Evolutionary conservation across 225 moss, liverwort and hornwort genomes (phyloP).

Genomic region (Pseudoscleropodium purum): DNA sequence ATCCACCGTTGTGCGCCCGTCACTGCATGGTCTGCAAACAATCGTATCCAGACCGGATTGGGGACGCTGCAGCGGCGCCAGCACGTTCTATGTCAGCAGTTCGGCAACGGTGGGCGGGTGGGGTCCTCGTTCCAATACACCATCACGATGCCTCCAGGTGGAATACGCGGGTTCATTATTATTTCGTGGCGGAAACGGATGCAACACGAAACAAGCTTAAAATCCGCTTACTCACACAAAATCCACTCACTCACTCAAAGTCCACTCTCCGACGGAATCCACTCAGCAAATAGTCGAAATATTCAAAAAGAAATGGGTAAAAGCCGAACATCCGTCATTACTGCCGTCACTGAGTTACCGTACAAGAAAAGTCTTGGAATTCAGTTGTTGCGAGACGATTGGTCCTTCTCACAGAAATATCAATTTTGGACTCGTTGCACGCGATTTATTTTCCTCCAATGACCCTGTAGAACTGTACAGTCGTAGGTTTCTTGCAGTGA

Average conservation of each 20-base stretch:
- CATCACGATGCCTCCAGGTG: conserved; percentile 1
- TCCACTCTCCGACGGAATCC: not conserved
- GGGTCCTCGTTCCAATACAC: not conserved
- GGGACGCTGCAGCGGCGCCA: not conserved
- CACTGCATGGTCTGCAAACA: not conserved
- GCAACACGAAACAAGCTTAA: not conserved
- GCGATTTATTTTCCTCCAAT: not conserved
- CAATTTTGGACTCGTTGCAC: not conserved
- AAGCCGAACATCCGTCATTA: not conserved
- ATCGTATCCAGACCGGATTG: conserved; percentile 9
- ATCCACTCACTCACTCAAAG: not conserved
- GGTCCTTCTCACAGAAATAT: not conserved
- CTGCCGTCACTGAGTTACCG: not conserved
- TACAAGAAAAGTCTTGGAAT: not conserved
- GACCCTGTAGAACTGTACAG: not conserved
- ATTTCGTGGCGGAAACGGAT: not conserved
- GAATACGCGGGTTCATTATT: not conserved
- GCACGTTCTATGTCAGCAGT: not conserved
- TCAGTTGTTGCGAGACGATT: not conserved
- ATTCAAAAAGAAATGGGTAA: not conserved
- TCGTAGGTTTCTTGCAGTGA: not conserved
- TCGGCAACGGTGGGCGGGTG: not conserved
- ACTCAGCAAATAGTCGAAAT: not conserved
- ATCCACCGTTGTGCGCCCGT: not conserved
- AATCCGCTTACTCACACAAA: not conserved